A percentile compares a stretch with the other conserved stretches of the same genome.
Evolutionary conservation across 176 grass and related monocot genomes (phyloP).

Genomic region (Puccinellia tenuiflora): DNA sequence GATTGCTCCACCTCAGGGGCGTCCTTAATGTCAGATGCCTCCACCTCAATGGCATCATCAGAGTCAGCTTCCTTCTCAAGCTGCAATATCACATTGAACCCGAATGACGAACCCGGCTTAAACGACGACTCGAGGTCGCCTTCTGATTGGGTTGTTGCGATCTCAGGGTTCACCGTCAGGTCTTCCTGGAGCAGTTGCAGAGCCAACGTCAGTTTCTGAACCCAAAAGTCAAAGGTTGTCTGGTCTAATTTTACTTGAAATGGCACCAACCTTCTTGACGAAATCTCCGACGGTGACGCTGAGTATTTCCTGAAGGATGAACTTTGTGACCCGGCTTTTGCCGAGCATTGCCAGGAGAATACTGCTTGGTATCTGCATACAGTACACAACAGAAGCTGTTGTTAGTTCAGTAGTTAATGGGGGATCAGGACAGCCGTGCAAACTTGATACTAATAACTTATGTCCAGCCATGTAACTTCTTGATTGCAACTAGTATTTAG

Average conservation of each 20-base stretch:
- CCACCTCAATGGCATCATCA: slow-evolving; percentile 5
- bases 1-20: not conserved
- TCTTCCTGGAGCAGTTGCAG: slow-evolving; percentile 41
- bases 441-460: not conserved
- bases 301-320: slow-evolving; percentile 66
- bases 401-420: not conserved
- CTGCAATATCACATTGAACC: slow-evolving; percentile 48
- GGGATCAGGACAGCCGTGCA: slow-evolving; percentile 6
- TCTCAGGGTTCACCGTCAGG: slow-evolving; percentile 55
- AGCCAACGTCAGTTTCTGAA: not conserved
- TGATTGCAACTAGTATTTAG: slow-evolving; percentile 30
- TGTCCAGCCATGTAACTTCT: slow-evolving; percentile 2
- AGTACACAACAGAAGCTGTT: not conserved
- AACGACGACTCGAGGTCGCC: slow-evolving; percentile 61
- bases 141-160: slow-evolving; percentile 45
- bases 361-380: slow-evolving; percentile 59
- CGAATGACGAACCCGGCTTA: slow-evolving; percentile 38
- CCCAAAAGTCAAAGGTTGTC: not conserved
- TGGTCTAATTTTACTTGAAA: not conserved
- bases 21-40: slow-evolving; percentile 24
- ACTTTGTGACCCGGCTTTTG: slow-evolving; percentile 67
- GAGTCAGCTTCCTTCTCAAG: slow-evolving; percentile 40
- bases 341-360: slow-evolving; percentile 66
- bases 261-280: slow-evolving; percentile 50
- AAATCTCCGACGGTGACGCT: slow-evolving; percentile 57